These are phyloP conservation scores for Beauveria medogensis DNA, from an alignment of 2,329 filamentous ascomycete genomes.

Conservation along the genomic window DNA sequence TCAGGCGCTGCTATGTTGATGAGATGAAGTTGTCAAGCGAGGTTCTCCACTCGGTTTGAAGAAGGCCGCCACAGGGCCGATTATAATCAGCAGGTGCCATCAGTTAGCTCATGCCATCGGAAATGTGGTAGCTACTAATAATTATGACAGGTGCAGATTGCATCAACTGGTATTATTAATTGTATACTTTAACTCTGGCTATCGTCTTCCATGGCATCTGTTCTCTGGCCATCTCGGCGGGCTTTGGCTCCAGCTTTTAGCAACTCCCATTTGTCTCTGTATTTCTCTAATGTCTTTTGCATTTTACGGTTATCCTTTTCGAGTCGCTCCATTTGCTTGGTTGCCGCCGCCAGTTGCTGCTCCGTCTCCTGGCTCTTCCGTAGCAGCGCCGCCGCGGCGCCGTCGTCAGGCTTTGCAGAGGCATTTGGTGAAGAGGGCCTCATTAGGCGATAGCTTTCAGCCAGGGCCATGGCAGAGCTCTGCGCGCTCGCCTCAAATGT, in stretches of 20 bases:
- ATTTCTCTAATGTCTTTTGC: conserved; percentile 48
- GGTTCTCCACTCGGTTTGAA: neutral
- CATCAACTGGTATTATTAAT: neutral
- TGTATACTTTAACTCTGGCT: neutral
- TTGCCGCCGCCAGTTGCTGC: conserved; percentile 50
- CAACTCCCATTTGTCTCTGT: conserved; percentile 53
- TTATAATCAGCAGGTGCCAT: neutral
- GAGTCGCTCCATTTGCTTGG: conserved; percentile 55
- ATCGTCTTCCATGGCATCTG: conserved; percentile 5
- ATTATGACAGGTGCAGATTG: too few relatives aligned
- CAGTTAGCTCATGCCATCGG: neutral
- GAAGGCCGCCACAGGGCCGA: neutral
- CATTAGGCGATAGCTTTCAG: conserved; percentile 68
- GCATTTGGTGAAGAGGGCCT: conserved; percentile 45
- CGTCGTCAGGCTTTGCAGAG: conserved; percentile 21
- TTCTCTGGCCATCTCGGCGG: conserved; percentile 23
- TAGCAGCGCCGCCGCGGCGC: conserved; percentile 24
- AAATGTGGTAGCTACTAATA: too few relatives aligned
- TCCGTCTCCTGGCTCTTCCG: conserved; percentile 57
- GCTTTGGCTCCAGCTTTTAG: conserved; percentile 55
- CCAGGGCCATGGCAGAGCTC: conserved; percentile 74
- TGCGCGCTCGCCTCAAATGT: conserved; percentile 91
- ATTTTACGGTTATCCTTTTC: conserved; percentile 54
- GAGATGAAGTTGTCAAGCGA: neutral
- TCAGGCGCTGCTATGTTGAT: neutral